Conservation (phyloP, 1,284 basidiomycete genomes). For the Apiotrichum veenhuisii region DNA sequence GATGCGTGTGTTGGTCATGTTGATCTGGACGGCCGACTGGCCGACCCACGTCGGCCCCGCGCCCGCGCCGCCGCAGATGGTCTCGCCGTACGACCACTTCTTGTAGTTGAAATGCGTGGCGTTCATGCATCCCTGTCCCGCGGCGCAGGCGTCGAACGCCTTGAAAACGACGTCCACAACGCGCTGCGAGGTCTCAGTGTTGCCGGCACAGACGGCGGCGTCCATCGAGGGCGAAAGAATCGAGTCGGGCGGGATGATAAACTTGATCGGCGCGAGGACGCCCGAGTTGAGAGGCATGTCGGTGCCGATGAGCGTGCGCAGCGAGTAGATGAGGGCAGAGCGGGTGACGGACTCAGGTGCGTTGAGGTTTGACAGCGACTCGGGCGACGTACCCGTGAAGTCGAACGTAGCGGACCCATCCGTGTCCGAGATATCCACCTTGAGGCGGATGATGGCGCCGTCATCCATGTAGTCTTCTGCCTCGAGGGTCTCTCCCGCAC, state of each 20-base stretch:
- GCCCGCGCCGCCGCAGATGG: slow-evolving; percentile 92
- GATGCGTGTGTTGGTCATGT: slow-evolving; percentile 37
- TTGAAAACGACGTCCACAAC: slow-evolving; percentile 92
- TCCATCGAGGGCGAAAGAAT: slow-evolving; percentile 76
- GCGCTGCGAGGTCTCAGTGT: slow-evolving; percentile 88
- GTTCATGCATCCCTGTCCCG: slow-evolving; percentile 73
- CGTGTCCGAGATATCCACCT: slow-evolving; percentile 73
- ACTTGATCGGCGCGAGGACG: slow-evolving; percentile 40
- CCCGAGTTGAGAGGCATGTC: slow-evolving; percentile 68
- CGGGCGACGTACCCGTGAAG: slow-evolving; percentile 80
- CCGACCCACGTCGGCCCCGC: slow-evolving; percentile 89
- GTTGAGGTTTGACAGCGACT: slow-evolving; percentile 57
- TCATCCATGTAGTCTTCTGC: slow-evolving; percentile 42
- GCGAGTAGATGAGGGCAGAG: slow-evolving; percentile 88
- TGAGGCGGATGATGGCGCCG: slow-evolving; percentile 52
- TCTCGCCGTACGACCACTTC: slow-evolving; percentile 85
- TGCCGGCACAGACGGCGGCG: slow-evolving; percentile 89
- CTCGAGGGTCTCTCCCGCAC: slow-evolving; percentile 64
- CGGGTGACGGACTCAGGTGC: slow-evolving; percentile 78
- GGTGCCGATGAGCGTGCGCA: slow-evolving; percentile 83
- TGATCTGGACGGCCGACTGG: slow-evolving; percentile 34
- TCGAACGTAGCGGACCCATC: slow-evolving; percentile 81
- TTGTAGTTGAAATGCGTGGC: slow-evolving; percentile 28
- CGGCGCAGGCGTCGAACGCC: slow-evolving; percentile 88
- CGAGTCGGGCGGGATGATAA: slow-evolving; percentile 61